Evolutionary conservation across 179 eudicot genomes (phyloP), one percentile per base, ranked within the genome.

Genomic region (Beta macrorhiza): DNA sequence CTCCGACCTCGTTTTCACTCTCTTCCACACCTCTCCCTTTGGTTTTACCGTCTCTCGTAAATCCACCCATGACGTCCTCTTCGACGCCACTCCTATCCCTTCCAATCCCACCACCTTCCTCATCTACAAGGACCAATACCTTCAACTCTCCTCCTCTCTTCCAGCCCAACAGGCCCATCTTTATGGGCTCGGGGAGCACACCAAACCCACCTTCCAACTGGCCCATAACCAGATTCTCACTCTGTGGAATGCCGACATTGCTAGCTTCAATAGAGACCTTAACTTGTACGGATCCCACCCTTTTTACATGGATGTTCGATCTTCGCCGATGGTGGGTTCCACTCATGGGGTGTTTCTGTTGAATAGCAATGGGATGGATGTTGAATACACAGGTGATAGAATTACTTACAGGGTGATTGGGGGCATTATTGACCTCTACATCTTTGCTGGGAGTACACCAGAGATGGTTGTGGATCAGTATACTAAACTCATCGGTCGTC

Each of bases 261-360:
- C 68, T 0, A 89, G 94, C 70, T 49, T 72, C 10, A 90, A 86
- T 53, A 7, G n/a, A 9, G 91, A 90, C 70, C 32, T 90, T 61
- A 94, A 94, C 68, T 82, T 94, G 1, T 93, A 94, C 29, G 98
- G 97, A 42, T 93, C 94, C 5, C 98, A 94, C 89, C 97, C 98
- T 3, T 93, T 94, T 76, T 93, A 94, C 63, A 80, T 94, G 83
- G 97, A 92, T 15, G 87, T 94, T 25, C 79, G 96, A 75, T 82
- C 94, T 13, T 82, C 90, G 0, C 86, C 86, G 8, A 83, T 68
- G 17, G 77, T 59, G 0, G 80, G 86, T 11, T 79, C 84, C 68
- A 53, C 87, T 71, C 93, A 92, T 80, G 93, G 93, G 4, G 93
- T 90, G 8, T 67, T 90, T 80, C 57, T 88, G 70, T 55, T 92